phyloP scores from a whole-genome alignment of 139 green algal species.

The Chlamydomonas eustigma region DNA sequence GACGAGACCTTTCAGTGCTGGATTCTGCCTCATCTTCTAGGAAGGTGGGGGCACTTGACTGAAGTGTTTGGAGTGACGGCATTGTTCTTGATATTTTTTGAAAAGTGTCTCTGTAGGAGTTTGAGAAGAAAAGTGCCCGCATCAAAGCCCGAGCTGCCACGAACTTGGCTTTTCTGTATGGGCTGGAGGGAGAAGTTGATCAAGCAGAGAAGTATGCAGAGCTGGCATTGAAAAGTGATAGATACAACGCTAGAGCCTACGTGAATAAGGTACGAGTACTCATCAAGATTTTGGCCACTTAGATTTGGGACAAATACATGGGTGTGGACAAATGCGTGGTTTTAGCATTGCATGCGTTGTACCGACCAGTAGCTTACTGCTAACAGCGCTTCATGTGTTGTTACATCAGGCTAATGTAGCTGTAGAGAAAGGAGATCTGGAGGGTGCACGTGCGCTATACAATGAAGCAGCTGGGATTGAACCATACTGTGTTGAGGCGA shows the following conservation, averaged over 20 bases:
- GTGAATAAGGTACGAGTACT: constrained; percentile 61
- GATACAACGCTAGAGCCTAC: constrained; percentile 71
- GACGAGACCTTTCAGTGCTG: too few species aligned
- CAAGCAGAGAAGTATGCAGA: constrained; percentile 62
- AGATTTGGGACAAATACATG: too few species aligned
- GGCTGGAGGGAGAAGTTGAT: constrained; percentile 64
- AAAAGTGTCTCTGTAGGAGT: constrained; percentile 43
- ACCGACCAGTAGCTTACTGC: neutral
- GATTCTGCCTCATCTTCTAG: too few species aligned
- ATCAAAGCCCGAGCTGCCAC: constrained; percentile 69
- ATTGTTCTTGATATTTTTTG: neutral
- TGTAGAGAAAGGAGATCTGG: constrained; percentile 36
- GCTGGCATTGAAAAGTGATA: constrained; percentile 64
- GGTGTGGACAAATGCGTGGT: too few species aligned
- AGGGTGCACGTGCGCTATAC: constrained; percentile 21
- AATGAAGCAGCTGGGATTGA: constrained; percentile 49
- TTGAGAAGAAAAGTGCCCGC: constrained; percentile 70
- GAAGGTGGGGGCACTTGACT: neutral
- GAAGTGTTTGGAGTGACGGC: neutral
- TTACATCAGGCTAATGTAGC: neutral
- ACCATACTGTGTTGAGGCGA: constrained; percentile 67
- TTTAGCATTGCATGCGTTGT: neutral
- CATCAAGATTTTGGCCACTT: too few species aligned
- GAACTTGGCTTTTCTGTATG: constrained; percentile 77
- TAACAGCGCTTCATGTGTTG: too few species aligned